Evolutionary conservation across 208 protist genomes (phyloP), one percentile per base, ranked within the genome.

Genomic region (Leishmania amazonensis): DNA sequence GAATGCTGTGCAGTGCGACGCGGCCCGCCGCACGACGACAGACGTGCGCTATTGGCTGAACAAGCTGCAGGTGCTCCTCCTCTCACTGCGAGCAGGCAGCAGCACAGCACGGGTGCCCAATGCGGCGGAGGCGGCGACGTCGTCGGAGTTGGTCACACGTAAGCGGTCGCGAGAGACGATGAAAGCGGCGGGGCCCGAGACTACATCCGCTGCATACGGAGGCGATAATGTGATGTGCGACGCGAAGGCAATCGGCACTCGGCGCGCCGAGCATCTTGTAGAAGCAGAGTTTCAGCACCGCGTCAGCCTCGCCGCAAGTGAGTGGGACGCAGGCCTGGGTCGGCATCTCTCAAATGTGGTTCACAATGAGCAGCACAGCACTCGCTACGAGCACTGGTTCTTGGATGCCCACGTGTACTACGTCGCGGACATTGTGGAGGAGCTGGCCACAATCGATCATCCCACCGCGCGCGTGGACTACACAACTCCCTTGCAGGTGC

Each of bases 11-110:
- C 77, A 68, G 42, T 64, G 31, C 58, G 76, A 85, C 21, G 87
- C 84, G 13, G 87, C 79, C 3, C n/a, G 40, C 54, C 21, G 75
- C n/a, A 83, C 81, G 60, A 91, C 85, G 17, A 88, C 86, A 31
- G 93, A 96, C 79, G 86, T 95, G 24, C 91, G 93, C 38, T 86
- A 87, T 53, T 96, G 93, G 93, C 62, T 95, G 65, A 94, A 94
- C 74, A 89, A 84, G 21, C 88, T 96, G 24, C 91, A 96, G 71
- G 87, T 89, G 83, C 81, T 92, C 60, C 81, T 94, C 38, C 74
- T 94, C 35, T 53, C 42, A 17, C n/a, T 86, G 60, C 76, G 71
- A 24, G 15, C 24, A 49, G 75, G 24, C 8, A 76, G 73, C 73
- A 9, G n/a, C 49, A 35, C 73, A 21, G 73, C 51, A 45, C 51